phyloP scores from a whole-genome alignment of 805 yeast genomes.

The Vanderwaltozyma polyspora region DNA sequence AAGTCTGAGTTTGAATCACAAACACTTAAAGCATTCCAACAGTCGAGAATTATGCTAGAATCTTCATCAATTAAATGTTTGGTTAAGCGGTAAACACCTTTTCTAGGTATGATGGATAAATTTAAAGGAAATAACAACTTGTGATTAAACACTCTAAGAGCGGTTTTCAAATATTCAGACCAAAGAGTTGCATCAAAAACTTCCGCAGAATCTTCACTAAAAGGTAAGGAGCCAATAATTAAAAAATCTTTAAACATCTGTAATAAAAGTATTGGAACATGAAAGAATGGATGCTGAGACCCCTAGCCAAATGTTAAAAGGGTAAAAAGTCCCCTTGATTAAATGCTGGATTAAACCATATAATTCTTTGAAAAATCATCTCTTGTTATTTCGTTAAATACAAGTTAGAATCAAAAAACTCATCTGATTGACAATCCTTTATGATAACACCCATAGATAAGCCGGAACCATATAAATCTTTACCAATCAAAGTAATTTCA shows the following conservation, averaged over 20 bases:
- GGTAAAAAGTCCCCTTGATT: constrained; percentile 48
- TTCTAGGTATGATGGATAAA: constrained; percentile 59
- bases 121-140: constrained; percentile 61
- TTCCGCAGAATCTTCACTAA: constrained; percentile 35
- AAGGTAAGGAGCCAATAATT: constrained; percentile 41
- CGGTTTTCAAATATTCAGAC: constrained; percentile 52
- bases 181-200: constrained; percentile 45
- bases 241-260: constrained; percentile 43
- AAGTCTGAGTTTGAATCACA: constrained; percentile 43
- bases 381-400: constrained; percentile 31
- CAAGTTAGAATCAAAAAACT: constrained; percentile 32
- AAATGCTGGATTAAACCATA: constrained; percentile 41
- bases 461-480: constrained; percentile 29
- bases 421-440: constrained; percentile 27
- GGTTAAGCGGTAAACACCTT: constrained; percentile 53
- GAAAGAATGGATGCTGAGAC: constrained; percentile 32
- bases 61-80: constrained; percentile 38
- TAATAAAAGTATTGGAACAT: constrained; percentile 39
- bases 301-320: constrained; percentile 64
- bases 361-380: constrained; percentile 33
- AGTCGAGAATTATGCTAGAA: constrained; percentile 5
- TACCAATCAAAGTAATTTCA: constrained; percentile 41
- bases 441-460: constrained; percentile 36
- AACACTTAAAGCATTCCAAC: constrained; percentile 73
- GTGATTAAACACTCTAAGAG: constrained; percentile 50